Evolutionary conservation across 768 basidiomycete species (phyloP), one percentile per base, ranked within the genome.

Genomic region (Tubosaeta brunneosetosa): DNA sequence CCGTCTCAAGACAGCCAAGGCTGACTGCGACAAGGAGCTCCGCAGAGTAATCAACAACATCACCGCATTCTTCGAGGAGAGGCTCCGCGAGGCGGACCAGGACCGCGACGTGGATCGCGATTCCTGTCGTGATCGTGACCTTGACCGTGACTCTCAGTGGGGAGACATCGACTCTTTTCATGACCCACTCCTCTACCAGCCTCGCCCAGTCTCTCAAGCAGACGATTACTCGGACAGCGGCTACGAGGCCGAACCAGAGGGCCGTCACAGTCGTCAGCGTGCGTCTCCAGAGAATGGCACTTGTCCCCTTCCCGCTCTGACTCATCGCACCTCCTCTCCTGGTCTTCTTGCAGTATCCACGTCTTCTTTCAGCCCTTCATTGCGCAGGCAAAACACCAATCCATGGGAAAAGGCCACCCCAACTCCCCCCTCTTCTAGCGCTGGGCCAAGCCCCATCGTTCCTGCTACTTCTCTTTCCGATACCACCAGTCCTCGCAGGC

Each of bases 1-100:
- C 57, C 85, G 97, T 52, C 84, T 98, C 71, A 88, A 85, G 74
- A 88, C 87, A 4, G 94, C 95, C 52, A 98, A 99, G 76, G 83
- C 89, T 47, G 90, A 91, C 58, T 99, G 95, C 77, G 93, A 99
- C 81, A 90, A 89, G 76, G 93, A 97, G 71, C 83, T 99, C 9
- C 85, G 87, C 65, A 87, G 92, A 66, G 89, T 97, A 66, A 92
- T 94, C 54, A 86, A 91, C 71, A 91, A 85, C 55, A 94, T 99
- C 76, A 95, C 95, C 57, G 71, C 84, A 36, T 97, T 93, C 72
- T 95, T 97, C 61, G 95, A 99, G 73, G 88, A 93, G 66, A 82
- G 86, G 61, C 79, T 95, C 34, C 78, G 87, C 42, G 88, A 91
- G 57, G 83, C 78, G 49, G 86, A 91, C 67, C 77, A 82, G 61